phyloP scores from a whole-genome alignment of 78 protist genomes.

The Dictyostelium purpureum region DNA sequence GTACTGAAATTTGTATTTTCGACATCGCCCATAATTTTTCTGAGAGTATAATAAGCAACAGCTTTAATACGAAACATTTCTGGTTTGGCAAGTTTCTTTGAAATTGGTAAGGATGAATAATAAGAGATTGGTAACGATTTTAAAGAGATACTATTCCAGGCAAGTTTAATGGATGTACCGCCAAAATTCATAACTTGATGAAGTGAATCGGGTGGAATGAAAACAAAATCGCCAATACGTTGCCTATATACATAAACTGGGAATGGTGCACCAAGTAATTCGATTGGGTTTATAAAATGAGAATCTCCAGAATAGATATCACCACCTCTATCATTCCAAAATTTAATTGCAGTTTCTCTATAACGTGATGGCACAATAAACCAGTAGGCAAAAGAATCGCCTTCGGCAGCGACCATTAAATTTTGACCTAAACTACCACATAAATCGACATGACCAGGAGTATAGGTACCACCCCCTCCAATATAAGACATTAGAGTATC shows the following conservation, averaged over 20 bases:
- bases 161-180: conserved; percentile 15
- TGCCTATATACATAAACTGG: conserved; percentile 55
- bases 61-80: conserved; percentile 51
- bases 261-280: conserved; percentile 40
- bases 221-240: conserved; percentile 46
- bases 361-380: conserved; percentile 22
- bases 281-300: conserved; percentile 15
- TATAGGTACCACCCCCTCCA: conserved; percentile 78
- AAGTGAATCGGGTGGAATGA: conserved; percentile 69
- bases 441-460: conserved; percentile 72
- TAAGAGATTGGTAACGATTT: conserved; percentile 36
- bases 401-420: conserved; percentile 27
- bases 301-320: conserved; percentile 47
- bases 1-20: background rate
- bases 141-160: conserved; percentile 41
- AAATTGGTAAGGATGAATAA: conserved; percentile 24
- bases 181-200: conserved; percentile 75
- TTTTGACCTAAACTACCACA: conserved; percentile 65
- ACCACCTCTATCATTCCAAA: conserved; percentile 62
- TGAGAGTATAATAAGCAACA: conserved; percentile 18
- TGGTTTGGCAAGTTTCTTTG: background rate
- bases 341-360: conserved; percentile 14
- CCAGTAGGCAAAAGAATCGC: conserved; percentile 39
- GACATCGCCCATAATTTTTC: background rate
- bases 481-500: conserved; percentile 50